Evolutionary conservation across 345 rosid genomes (phyloP).

Genomic region (Abelmoschus esculentus): DNA sequence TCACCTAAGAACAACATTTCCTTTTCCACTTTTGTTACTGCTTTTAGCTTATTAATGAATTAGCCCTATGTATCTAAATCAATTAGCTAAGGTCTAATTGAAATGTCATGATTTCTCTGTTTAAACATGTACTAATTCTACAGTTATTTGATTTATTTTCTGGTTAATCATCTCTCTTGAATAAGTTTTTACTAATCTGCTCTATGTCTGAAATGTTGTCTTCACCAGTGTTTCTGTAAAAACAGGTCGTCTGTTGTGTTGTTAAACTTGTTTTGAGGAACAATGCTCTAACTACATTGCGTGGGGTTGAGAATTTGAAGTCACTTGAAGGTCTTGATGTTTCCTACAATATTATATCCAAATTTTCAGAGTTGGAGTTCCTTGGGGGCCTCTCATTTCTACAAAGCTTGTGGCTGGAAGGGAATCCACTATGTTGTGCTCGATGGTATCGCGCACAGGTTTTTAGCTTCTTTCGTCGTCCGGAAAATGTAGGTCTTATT

Average conservation of each 20-base stretch:
- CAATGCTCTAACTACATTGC: conserved; percentile 80
- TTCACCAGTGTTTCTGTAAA: too few relatives aligned
- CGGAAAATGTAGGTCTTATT: conserved; percentile 49
- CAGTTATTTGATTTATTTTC: too few relatives aligned
- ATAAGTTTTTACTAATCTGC: too few relatives aligned
- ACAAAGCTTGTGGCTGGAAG: conserved; percentile 89
- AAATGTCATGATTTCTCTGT: too few relatives aligned
- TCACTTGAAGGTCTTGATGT: conserved; percentile 94
- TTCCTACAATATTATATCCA: conserved; percentile 85
- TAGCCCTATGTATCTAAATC: too few relatives aligned
- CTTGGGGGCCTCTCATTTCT: conserved; percentile 57
- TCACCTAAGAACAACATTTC: too few relatives aligned
- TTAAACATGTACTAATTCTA: too few relatives aligned
- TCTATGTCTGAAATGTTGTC: too few relatives aligned
- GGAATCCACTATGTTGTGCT: conserved; percentile 84
- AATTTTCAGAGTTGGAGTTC: conserved; percentile 78
- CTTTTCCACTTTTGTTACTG: too few relatives aligned
- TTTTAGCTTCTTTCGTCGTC: conserved; percentile 59
- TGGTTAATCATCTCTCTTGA: too few relatives aligned
- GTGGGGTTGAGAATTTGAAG: conserved; percentile 93
- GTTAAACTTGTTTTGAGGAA: conserved; percentile 91
- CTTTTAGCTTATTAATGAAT: too few relatives aligned
- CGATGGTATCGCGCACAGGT: conserved; percentile 90
- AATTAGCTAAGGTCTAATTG: too few relatives aligned
- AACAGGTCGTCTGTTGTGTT: conserved; percentile 71